Evolutionary conservation across 371 early-diverging fungal genomes (phyloP).

Genomic region (Lichtheimia corymbifera): DNA sequence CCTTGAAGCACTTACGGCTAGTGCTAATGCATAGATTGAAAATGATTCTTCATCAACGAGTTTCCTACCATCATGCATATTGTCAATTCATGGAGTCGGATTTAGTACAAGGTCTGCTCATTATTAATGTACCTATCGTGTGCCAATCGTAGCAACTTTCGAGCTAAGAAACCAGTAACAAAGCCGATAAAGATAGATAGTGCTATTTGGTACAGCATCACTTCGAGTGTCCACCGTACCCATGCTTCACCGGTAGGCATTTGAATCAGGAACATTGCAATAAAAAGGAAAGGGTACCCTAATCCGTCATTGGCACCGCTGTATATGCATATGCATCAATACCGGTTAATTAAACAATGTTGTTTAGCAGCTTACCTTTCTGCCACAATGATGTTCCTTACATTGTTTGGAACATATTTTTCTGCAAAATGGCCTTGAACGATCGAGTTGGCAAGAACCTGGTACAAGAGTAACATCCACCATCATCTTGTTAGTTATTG

Average conservation of each 20-base stretch:
- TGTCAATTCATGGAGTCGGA: slow-evolving; percentile 1
- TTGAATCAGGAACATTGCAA: slow-evolving; percentile 70
- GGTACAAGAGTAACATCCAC: background rate
- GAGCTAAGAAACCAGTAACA: slow-evolving; percentile 72
- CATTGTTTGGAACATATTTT: slow-evolving; percentile 75
- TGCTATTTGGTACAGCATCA: slow-evolving; percentile 75
- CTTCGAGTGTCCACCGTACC: slow-evolving; percentile 67
- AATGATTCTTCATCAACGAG: slow-evolving; percentile 91
- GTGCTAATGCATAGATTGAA: slow-evolving; percentile 80
- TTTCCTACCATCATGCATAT: slow-evolving; percentile 24
- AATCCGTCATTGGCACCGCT: slow-evolving; percentile 82
- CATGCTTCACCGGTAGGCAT: slow-evolving; percentile 60
- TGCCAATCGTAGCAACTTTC: slow-evolving; percentile 69
- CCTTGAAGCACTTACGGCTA: slow-evolving; percentile 58
- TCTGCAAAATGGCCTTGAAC: slow-evolving; percentile 95
- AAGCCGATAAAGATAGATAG: slow-evolving; percentile 76
- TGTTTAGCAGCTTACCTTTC: slow-evolving; percentile 58
- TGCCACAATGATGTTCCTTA: slow-evolving; percentile 82
- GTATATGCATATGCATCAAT: background rate
- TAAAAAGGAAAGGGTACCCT: slow-evolving; percentile 84
- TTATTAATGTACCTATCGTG: slow-evolving; percentile 44
- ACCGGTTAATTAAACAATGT: background rate
- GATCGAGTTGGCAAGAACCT: slow-evolving; percentile 88
- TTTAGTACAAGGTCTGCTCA: background rate
- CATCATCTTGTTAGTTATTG: no score